phyloP scores from a whole-genome alignment of 306 rosid species.

The Hippophae tibetana region DNA sequence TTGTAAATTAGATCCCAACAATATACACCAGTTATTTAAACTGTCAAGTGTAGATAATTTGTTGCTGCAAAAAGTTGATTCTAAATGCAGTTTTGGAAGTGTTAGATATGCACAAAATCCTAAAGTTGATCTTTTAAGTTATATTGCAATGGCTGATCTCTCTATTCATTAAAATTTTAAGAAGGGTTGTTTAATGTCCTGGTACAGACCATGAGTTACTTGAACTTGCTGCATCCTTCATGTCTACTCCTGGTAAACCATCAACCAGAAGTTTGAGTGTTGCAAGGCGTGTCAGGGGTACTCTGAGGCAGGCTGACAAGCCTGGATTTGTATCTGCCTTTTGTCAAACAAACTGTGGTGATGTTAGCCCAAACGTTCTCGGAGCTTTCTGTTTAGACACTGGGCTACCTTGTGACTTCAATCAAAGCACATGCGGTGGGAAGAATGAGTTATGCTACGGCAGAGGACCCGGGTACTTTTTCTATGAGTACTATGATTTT shows the following conservation, averaged over 20 bases:
- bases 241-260: constrained; percentile 53
- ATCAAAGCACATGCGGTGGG: constrained; percentile 91
- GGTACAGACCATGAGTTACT: constrained; percentile 58
- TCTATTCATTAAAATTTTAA: too few relatives aligned
- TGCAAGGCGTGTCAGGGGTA: constrained; percentile 67
- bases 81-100: too few relatives aligned
- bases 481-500: constrained; percentile 4
- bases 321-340: constrained; percentile 83
- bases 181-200: constrained; percentile 8
- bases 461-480: constrained; percentile 81
- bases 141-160: too few relatives aligned
- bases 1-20: too few relatives aligned
- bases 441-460: constrained; percentile 80
- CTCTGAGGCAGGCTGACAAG: constrained; percentile 42
- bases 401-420: constrained; percentile 90
- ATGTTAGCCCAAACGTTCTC: constrained; percentile 91
- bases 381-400: constrained; percentile 79
- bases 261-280: constrained; percentile 41
- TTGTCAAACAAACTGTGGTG: constrained; percentile 93
- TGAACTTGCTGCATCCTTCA: constrained; percentile 71
- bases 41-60: too few relatives aligned
- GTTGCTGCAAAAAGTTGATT: too few relatives aligned
- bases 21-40: too few relatives aligned
- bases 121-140: too few relatives aligned
- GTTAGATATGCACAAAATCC: too few relatives aligned